Evolutionary conservation across 2,329 filamentous ascomycete genomes (phyloP), one percentile per base, ranked within the genome.

Genomic region (Trichoderma endophyticum): DNA sequence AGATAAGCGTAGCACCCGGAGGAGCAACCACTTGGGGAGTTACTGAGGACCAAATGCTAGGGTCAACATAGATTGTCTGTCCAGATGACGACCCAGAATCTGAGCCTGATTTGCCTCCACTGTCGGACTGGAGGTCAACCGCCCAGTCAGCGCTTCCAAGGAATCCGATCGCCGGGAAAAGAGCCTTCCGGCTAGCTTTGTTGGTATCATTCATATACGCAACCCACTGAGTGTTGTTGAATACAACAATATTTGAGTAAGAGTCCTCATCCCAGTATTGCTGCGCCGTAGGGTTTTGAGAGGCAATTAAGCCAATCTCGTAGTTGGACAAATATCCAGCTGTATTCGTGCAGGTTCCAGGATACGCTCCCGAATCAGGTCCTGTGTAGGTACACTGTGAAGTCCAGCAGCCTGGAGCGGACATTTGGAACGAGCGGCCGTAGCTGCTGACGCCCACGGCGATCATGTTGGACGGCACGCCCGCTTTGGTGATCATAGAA

Each of bases 341-440:
- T 0, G 78, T 79, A 7, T 71, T 56, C 4, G 73, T 81, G 71
- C 79, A 81, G 2, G 57, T 57, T 6, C 80, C 80, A 21, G 73
- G 71, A 6, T 56, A 57, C 1, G 79, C 78, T 3, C 67, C 56
- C 0, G 79, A 80, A 0, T 72, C 54, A 0, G 73, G 54, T 6
- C 80, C 80, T 0, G 73, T 74, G 48, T 75, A 81, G 0, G 60
- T 73, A 26, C 80, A 82, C 8, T 63, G 60, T 9, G 75, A 75
- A 0, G 77, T 77, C 0, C 65, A 75, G 71, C 80, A 83, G n/a
- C 75, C 74, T 0, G 75, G 32, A 3, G 76, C 61, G 0, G 75
- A 67, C 81, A 83, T 82, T 18, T 78, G 70, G 74, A 82, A 83
- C 2, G 75, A 75, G 2, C 80, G 73, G 0, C 79, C 80, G 36